Evolutionary conservation across 2,329 filamentous ascomycete genomes (phyloP).

Genomic region (Beauveria sp.): DNA sequence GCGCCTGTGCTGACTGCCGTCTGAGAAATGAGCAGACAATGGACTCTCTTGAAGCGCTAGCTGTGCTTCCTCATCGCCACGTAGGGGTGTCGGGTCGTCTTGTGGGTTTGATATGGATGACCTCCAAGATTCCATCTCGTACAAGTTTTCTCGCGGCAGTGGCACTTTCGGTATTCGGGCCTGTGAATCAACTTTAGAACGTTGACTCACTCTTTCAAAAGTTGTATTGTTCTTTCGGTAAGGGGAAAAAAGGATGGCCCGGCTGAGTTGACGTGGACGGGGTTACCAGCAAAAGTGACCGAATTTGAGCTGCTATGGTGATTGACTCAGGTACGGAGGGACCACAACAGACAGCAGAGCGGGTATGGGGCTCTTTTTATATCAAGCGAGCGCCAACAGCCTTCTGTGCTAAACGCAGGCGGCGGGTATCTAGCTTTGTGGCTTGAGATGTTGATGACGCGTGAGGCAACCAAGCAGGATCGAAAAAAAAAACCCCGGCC

Average conservation of each 20-base stretch:
- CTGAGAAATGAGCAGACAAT: background rate
- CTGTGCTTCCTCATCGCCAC: background rate
- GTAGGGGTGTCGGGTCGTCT: background rate
- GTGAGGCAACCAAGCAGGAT: background rate
- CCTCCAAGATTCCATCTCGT: background rate
- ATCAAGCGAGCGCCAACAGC: no score
- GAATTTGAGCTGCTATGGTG: background rate
- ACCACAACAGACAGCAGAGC: background rate
- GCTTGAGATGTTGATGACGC: background rate
- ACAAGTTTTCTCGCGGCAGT: background rate
- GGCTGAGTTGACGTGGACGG: background rate
- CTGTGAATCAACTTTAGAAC: background rate
- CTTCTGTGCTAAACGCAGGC: no score
- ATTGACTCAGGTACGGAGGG: no score
- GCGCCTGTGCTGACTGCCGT: background rate
- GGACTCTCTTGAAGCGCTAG: background rate
- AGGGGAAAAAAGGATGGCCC: background rate
- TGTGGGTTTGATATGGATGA: background rate
- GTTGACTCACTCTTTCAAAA: background rate
- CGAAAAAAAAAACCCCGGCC: no score
- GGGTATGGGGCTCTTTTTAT: background rate
- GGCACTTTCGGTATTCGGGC: background rate
- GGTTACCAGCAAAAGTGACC: background rate
- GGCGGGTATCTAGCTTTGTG: no score
- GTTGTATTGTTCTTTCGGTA: background rate